Base-by-base conservation (phyloP, 306 rosid species). In the Fragaria iinumae region DNA sequence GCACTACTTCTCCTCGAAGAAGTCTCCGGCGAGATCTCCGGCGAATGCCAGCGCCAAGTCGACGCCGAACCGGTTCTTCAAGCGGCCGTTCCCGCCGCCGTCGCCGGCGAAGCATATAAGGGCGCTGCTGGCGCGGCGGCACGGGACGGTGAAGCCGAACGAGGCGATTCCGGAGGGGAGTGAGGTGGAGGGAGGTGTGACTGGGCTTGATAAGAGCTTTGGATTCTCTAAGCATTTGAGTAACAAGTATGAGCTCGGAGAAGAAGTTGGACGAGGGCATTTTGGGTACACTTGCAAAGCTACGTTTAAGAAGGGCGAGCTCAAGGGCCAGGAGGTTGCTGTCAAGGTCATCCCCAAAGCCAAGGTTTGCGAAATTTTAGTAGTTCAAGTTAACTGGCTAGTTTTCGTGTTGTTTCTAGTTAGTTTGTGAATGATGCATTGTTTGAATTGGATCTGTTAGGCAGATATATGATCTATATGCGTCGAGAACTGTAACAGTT, bases 91-190 rank as follows among this genome's bases (percentile, higher is more conserved):
- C 75, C 93, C 91, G 21, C 97, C 98, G 2, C 96, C 96, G 9
- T 94, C 98, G 0, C 98, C 98, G 78, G 98, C 97, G 21, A 94
- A 94, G 87, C 98, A 91, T 52, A 87, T 94, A 50, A 75, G 75
- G 83, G 93, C 97, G 17, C 67, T 88, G 52, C 69, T 91, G 50
- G 94, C 94, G 2, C 83, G 98, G 57, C 81, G 98, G 16, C 96
- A 89, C 3, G 97, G 94, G 17, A 81, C 91, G 0, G 96, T 90
- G 80, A 94, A 91, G 93, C 94, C 93, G 69, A 94, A 90, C 69
- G 97, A 80, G 70, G 88, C 89, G 36, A 86, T 88, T 63, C 89
- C 98, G 8, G 93, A 88, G 75, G 95, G 93, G 36, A 76, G 86
- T 56, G 96, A 87, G 75, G 84, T 78, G 3, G 96, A 85, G 69